A percentile compares a stretch with the other conserved stretches of the same genome.
Evolutionary conservation across 73 alveolate species (phyloP).

Genomic region (Paramecium sexaurelia): DNA sequence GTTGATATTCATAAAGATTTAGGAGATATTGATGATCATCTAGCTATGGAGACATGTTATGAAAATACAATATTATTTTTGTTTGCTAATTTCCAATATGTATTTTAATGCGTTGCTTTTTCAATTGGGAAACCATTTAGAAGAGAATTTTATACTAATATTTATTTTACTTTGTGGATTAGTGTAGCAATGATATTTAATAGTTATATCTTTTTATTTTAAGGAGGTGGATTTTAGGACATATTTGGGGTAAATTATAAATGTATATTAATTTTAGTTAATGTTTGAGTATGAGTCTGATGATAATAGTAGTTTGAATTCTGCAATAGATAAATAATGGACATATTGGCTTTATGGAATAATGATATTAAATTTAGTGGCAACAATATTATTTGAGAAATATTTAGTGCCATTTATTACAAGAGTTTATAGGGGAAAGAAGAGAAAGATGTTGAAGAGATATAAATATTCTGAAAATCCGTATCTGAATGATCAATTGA

Average conservation of each 20-base stretch:
- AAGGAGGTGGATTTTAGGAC: background rate
- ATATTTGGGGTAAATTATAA: background rate
- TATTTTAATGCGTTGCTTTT: conserved; percentile 85
- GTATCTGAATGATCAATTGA: background rate
- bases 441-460: conserved; percentile 10
- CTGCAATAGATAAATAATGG: background rate
- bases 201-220: background rate
- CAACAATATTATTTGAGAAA: conserved; percentile 23
- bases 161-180: conserved; percentile 73
- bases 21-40: conserved; percentile 77
- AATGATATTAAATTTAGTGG: background rate
- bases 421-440: conserved; percentile 14
- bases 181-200: background rate
- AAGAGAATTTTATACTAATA: conserved; percentile 86
- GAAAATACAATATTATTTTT: conserved; percentile 89
- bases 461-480: conserved; percentile 45
- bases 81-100: conserved; percentile 85
- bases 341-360: background rate
- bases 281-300: background rate
- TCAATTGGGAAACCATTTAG: conserved; percentile 96
- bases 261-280: background rate
- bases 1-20: conserved; percentile 48
- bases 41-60: conserved; percentile 76
- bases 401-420: conserved; percentile 11
- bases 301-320: background rate